Percentiles rank a stretch among this genome's conserved stretches.
Evolutionary conservation across 2,329 filamentous ascomycete species (phyloP).

Genomic region (Didymella keratinophila): DNA sequence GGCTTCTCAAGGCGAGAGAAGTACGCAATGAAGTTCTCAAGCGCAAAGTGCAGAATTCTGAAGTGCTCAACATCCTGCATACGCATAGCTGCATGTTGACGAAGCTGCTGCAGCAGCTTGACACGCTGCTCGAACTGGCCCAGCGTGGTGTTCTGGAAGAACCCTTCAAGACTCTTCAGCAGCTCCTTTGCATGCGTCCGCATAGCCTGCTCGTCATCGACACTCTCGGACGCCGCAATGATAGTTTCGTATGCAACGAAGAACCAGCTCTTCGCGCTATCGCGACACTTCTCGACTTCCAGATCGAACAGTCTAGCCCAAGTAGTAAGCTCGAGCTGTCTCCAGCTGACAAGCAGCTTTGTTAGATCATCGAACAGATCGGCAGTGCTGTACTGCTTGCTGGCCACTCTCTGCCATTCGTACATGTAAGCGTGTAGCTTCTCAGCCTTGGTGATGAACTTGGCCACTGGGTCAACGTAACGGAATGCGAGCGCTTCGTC

Average conservation of each 20-base stretch:
- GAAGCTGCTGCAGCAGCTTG: constrained; percentile 68
- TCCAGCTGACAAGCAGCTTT: constrained; percentile 83
- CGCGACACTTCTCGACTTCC: constrained; percentile 76
- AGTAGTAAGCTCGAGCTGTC: constrained; percentile 87
- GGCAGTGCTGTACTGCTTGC: constrained; percentile 75
- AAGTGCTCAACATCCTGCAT: constrained; percentile 59
- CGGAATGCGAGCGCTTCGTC: constrained; percentile 77
- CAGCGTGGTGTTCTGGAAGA: constrained; percentile 79
- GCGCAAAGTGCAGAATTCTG: constrained; percentile 66
- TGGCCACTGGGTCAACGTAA: constrained; percentile 84
- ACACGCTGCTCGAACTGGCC: constrained; percentile 82
- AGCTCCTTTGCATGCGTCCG: constrained; percentile 71
- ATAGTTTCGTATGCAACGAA: constrained; percentile 94
- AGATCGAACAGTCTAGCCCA: constrained; percentile 90
- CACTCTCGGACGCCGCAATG: constrained; percentile 74
- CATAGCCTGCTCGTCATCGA: constrained; percentile 67
- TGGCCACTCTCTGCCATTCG: constrained; percentile 95
- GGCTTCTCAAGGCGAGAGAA: constrained; percentile 74
- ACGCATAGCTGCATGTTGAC: constrained; percentile 71
- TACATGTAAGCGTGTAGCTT: constrained; percentile 85
- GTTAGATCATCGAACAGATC: constrained; percentile 80
- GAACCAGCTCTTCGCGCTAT: constrained; percentile 91
- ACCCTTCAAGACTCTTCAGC: constrained; percentile 77
- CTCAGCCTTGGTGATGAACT: constrained; percentile 84
- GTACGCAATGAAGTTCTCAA: constrained; percentile 79